Percentiles rank a stretch among this genome's conserved stretches.
Evolutionary conservation across 2,329 filamentous ascomycete genomes (phyloP).

Genomic region (Epichloe coenophiala): DNA sequence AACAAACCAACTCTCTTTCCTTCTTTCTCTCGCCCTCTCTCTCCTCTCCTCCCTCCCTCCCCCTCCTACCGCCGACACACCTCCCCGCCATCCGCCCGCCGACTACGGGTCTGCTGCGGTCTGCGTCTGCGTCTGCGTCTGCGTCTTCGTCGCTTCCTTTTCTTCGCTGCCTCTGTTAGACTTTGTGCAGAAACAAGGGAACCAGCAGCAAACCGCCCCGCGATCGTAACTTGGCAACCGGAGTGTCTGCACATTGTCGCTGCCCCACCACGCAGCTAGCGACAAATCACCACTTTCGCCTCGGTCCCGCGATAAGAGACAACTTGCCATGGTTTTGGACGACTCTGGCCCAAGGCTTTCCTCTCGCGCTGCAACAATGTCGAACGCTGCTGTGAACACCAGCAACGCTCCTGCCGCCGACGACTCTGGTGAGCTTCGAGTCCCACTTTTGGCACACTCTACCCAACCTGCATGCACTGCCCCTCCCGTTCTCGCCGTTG

Average conservation of each 20-base stretch:
- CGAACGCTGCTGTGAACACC: conserved; percentile 19
- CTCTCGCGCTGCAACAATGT: conserved; percentile 21
- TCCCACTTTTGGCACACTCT: conserved; percentile 3
- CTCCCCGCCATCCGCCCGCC: background rate
- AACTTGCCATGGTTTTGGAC: conserved; percentile 25
- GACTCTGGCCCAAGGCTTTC: conserved; percentile 24
- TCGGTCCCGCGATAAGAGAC: background rate
- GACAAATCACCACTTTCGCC: conserved; percentile 6
- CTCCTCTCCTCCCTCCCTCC: background rate
- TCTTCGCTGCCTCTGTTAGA: background rate
- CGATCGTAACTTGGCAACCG: conserved; percentile 1
- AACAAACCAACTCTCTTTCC: conserved; percentile 3
- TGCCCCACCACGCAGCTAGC: background rate
- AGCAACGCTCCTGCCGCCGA: conserved; percentile 13
- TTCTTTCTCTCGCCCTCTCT: background rate
- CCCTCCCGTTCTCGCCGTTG: conserved; percentile 19
- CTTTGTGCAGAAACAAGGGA: background rate
- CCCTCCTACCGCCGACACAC: background rate
- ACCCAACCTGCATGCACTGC: conserved; percentile 10
- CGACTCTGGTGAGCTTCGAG: conserved; percentile 26
- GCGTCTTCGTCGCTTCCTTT: background rate
- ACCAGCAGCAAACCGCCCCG: conserved; percentile 8
- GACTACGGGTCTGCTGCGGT: background rate
- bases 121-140: background rate
- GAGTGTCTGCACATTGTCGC: background rate